Conservation (phyloP, 768 basidiomycete genomes). For the Tricholoma furcatifolium region DNA sequence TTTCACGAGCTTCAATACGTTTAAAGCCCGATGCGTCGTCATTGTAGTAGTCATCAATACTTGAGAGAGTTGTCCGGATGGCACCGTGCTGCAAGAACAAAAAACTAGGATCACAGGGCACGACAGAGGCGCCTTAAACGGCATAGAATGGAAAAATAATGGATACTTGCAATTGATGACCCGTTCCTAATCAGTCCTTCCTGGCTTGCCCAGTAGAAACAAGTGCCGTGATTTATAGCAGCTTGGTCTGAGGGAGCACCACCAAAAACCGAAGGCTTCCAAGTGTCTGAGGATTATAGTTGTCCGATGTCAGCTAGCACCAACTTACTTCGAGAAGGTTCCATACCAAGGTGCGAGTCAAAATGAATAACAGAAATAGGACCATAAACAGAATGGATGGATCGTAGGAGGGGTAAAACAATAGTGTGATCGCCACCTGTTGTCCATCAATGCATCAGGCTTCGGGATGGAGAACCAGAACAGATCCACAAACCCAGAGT, state of each 20-base stretch:
- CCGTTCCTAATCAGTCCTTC: conserved; percentile 80
- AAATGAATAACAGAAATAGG: conserved; percentile 84
- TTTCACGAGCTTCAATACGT: conserved; percentile 80
- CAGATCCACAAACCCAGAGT: conserved; percentile 41
- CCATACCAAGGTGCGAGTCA: conserved; percentile 65
- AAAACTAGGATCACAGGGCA: conserved; percentile 74
- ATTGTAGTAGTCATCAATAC: conserved; percentile 72
- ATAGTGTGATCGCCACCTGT: conserved; percentile 86
- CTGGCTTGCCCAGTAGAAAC: conserved; percentile 87
- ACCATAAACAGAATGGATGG: conserved; percentile 76
- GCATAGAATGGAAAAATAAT: conserved; percentile 23
- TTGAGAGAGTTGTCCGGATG: conserved; percentile 80
- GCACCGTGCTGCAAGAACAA: conserved; percentile 71
- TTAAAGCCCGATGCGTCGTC: conserved; percentile 81
- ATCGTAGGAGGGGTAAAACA: conserved; percentile 58
- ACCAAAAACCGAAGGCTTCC: conserved; percentile 75
- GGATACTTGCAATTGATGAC: conserved; percentile 77
- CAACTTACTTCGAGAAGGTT: background rate
- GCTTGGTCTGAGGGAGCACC: conserved; percentile 71
- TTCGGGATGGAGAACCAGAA: background rate
- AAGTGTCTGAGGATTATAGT: conserved; percentile 48
- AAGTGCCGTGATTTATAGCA: conserved; percentile 84
- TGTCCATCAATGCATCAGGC: background rate
- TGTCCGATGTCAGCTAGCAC: background rate
- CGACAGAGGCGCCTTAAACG: conserved; percentile 17